Conservation (phyloP, 2,329 filamentous ascomycete genomes). For the Fusarium guadeloupense region DNA sequence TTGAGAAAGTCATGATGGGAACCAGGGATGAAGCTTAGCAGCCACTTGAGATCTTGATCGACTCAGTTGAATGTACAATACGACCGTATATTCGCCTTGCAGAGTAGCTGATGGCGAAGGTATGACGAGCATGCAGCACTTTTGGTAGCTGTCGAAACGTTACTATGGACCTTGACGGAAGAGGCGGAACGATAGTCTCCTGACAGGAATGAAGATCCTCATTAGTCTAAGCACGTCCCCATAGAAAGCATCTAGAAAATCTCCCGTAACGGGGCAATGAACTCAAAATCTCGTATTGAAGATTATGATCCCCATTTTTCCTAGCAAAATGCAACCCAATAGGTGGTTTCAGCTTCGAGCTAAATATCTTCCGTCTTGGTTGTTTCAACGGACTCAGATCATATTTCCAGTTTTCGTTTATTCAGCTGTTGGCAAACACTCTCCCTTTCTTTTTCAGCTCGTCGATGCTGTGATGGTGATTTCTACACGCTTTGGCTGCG, state of each 20-base stretch:
- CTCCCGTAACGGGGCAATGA: slow-evolving; percentile 7
- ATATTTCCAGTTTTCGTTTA: background rate
- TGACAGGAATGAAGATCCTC: background rate
- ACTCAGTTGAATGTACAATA: no score
- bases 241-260: background rate
- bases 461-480: background rate
- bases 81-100: no score
- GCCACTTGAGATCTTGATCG: no score
- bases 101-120: no score
- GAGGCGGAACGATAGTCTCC: background rate
- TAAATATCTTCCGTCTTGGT: background rate
- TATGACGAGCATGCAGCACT: no score
- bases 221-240: background rate
- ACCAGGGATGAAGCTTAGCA: no score
- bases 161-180: background rate
- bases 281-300: slow-evolving; percentile 21
- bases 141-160: no score
- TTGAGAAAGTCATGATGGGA: no score
- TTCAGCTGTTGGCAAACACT: background rate
- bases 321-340: background rate
- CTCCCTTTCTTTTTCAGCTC: slow-evolving; percentile 1
- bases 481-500: background rate
- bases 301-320: slow-evolving; percentile 11
- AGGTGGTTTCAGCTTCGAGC: background rate
- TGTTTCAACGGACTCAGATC: background rate